Conservation (phyloP, 1,284 basidiomycete species). For the Porogramme epimiltina region DNA sequence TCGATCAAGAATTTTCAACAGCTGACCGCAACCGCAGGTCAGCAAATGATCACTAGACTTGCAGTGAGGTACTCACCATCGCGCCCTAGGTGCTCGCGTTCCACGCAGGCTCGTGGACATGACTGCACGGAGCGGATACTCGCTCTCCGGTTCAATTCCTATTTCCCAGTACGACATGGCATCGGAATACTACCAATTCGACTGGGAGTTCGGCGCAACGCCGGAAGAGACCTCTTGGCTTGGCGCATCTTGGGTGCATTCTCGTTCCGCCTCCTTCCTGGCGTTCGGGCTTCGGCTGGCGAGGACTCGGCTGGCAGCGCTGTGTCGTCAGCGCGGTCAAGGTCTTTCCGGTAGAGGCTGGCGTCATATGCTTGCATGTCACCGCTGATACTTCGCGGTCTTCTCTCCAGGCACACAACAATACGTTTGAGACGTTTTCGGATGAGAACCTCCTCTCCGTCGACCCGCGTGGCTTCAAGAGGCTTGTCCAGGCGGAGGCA, state of each 20-base stretch:
- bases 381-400: slow-evolving; percentile 4
- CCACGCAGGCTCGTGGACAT: slow-evolving; percentile 46
- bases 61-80: not conserved
- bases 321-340: slow-evolving; percentile 1
- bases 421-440: slow-evolving; percentile 61
- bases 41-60: not conserved
- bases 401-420: slow-evolving; percentile 53
- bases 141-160: slow-evolving; percentile 46
- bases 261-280: slow-evolving; percentile 5
- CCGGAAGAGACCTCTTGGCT: slow-evolving; percentile 60
- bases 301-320: slow-evolving; percentile 12
- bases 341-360: slow-evolving; percentile 21
- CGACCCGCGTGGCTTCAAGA: slow-evolving; percentile 65
- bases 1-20: slow-evolving; percentile 41
- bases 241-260: slow-evolving; percentile 52
- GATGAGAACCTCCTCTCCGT: slow-evolving; percentile 54
- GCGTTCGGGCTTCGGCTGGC: slow-evolving; percentile 18
- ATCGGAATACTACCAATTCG: slow-evolving; percentile 56
- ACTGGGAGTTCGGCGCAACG: slow-evolving; percentile 54
- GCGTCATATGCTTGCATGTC: not conserved
- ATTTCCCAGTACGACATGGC: slow-evolving; percentile 45
- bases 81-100: slow-evolving; percentile 42
- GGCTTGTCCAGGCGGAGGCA: slow-evolving; percentile 57
- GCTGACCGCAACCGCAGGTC: slow-evolving; percentile 47
- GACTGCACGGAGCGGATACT: slow-evolving; percentile 51